phyloP scores from a whole-genome alignment of 345 rosid species.

The Aurinia saxatilis region DNA sequence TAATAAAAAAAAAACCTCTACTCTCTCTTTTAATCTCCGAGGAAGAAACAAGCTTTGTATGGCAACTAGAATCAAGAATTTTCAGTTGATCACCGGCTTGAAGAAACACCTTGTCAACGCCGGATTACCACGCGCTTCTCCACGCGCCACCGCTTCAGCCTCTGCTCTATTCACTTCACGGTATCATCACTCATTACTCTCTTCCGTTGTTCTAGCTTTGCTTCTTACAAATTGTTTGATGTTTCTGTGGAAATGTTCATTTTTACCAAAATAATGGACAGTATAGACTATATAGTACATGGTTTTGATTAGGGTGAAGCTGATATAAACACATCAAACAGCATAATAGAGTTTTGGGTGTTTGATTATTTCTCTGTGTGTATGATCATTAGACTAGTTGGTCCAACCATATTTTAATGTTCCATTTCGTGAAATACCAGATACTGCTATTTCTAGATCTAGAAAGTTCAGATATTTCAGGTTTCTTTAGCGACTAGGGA shows the following conservation, averaged over 20 bases:
- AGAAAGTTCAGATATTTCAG: neutral
- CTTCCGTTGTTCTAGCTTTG: neutral
- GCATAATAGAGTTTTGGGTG: neutral
- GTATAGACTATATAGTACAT: neutral
- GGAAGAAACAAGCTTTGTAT: slow-evolving; percentile 27
- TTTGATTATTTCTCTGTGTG: neutral
- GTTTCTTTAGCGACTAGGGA: neutral
- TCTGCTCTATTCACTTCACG: slow-evolving; percentile 4
- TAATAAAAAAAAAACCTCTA: neutral
- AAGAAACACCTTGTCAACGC: slow-evolving; percentile 36
- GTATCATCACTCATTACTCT: neutral
- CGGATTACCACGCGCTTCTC: slow-evolving; percentile 19
- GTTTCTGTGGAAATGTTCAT: neutral
- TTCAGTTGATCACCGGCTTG: slow-evolving; percentile 39
- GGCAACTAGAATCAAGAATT: slow-evolving; percentile 53
- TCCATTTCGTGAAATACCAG: neutral
- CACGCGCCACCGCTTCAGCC: slow-evolving; percentile 22
- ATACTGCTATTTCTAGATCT: slow-evolving; percentile 14
- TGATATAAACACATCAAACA: neutral
- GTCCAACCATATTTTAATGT: neutral
- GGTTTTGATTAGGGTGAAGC: neutral
- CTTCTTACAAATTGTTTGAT: neutral
- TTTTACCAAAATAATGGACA: neutral
- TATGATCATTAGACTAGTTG: neutral
- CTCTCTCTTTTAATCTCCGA: neutral